Conservation (phyloP, 225 moss, liverwort and hornwort species). For the Pleurozium schreberi region DNA sequence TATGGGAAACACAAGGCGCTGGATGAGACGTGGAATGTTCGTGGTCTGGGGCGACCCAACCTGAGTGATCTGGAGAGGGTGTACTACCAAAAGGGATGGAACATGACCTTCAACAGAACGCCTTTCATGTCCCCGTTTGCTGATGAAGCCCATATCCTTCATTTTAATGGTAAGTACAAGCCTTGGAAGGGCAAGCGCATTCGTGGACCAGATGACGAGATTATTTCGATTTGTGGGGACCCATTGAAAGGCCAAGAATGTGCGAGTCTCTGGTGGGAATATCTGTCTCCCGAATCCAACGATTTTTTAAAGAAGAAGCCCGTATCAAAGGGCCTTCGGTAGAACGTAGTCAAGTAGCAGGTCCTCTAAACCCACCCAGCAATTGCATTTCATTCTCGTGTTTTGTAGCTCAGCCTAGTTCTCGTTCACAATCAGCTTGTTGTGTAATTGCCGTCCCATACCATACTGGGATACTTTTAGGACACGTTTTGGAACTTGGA, state of each 20-base stretch:
- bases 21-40: conserved; percentile 68
- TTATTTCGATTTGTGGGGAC: conserved; percentile 68
- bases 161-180: conserved; percentile 76
- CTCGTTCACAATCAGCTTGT: conserved; percentile 42
- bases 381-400: conserved; percentile 1
- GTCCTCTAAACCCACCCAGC: neutral
- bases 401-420: conserved; percentile 9
- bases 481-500: conserved; percentile 37
- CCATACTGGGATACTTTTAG: neutral
- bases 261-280: conserved; percentile 78
- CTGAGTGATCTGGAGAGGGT: conserved; percentile 58
- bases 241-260: conserved; percentile 40
- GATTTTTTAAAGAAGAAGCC: conserved; percentile 52
- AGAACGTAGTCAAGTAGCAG: neutral
- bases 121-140: conserved; percentile 68
- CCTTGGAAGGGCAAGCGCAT: conserved; percentile 74
- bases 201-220: conserved; percentile 10
- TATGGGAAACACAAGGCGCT: conserved; percentile 68
- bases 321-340: conserved; percentile 19
- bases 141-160: conserved; percentile 67
- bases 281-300: conserved; percentile 47
- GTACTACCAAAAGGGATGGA: conserved; percentile 26
- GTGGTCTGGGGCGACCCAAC: conserved; percentile 68
- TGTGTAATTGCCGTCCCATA: conserved; percentile 22
- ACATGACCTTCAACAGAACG: conserved; percentile 27